Evolutionary conservation across 192 early-diverging fungal genomes (phyloP), one percentile per base, ranked within the genome.

Genomic region (Mortierella hygrophila): DNA sequence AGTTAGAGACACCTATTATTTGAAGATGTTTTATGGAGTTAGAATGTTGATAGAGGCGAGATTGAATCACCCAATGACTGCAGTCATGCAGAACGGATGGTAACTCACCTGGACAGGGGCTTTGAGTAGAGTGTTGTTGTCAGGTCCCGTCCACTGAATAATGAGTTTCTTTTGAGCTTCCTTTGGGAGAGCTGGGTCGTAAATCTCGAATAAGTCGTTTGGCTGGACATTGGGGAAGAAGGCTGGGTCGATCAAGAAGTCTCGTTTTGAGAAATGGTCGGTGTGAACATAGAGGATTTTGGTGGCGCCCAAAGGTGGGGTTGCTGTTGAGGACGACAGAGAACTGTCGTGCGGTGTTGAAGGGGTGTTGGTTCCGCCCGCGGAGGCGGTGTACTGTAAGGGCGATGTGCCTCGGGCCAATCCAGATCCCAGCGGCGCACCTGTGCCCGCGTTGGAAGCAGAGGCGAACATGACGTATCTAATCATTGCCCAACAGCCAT

Each of bases 181-280:
- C 0, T 49, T 54, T 21, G 84, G 70, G 52, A 88, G 68, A 18
- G 75, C 76, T 7, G 90, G 85, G 54, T 88, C 89, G 70, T 89
- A 90, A 47, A 96, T 90, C 73, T 93, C 91, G 35, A 97, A 88
- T 29, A 96, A 77, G 78, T 96, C 94, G 40, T 94, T 94, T 23
- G 88, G 81, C 54, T 83, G 76, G n/a, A 93, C 79, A 21, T 82
- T 90, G 6, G 93, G 91, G 75, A 97, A 94, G 38, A 76, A 79
- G 68, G 95, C 92, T 1, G 95, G 94, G 76, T 96, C 94, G 29
- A 97, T 83, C 7, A 96, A 85, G 65, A 95, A 83, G 38, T 97
- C 94, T 38, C 87, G 90, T 65, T 84, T 87, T 35, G 91, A 93
- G 87, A 87, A 92, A 35, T 88, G 70, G 8, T 91, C 90, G 54